Evolutionary conservation across 2,329 filamentous ascomycete genomes (phyloP).

Genomic region (Gyromitra esculenta): DNA sequence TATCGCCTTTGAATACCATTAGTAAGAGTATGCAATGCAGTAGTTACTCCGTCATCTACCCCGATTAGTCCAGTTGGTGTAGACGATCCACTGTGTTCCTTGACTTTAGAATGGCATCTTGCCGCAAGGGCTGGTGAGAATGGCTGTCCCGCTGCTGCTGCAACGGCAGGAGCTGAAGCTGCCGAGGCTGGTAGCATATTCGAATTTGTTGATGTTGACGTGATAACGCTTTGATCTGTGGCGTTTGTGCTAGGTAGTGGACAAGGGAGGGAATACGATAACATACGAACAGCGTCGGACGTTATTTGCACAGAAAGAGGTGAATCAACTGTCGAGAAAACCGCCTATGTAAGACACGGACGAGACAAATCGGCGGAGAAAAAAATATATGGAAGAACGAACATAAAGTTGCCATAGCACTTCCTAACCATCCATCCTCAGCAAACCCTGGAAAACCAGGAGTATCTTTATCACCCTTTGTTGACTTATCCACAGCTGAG

Average conservation of each 20-base stretch:
- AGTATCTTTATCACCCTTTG: conserved; percentile 43
- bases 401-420: conserved; percentile 53
- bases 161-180: conserved; percentile 56
- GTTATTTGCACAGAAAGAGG: conserved; percentile 53
- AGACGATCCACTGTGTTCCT: conserved; percentile 50
- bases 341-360: conserved; percentile 47
- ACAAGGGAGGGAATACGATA: conserved; percentile 57
- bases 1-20: conserved; percentile 56
- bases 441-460: conserved; percentile 34
- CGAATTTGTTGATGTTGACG: conserved; percentile 51
- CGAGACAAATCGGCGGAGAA: conserved; percentile 17
- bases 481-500: conserved; percentile 21
- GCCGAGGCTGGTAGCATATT: conserved; percentile 56
- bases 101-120: conserved; percentile 49
- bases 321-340: conserved; percentile 49
- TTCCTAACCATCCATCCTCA: conserved; percentile 53
- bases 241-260: conserved; percentile 55
- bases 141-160: conserved; percentile 57
- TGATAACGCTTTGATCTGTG: conserved; percentile 49
- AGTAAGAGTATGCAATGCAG: conserved; percentile 56
- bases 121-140: conserved; percentile 55
- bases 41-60: conserved; percentile 56
- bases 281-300: conserved; percentile 56
- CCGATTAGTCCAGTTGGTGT: conserved; percentile 50
- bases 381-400: conserved; percentile 30